phyloP scores from a whole-genome alignment of 257 asterid genomes.

The Solanum okadae region DNA sequence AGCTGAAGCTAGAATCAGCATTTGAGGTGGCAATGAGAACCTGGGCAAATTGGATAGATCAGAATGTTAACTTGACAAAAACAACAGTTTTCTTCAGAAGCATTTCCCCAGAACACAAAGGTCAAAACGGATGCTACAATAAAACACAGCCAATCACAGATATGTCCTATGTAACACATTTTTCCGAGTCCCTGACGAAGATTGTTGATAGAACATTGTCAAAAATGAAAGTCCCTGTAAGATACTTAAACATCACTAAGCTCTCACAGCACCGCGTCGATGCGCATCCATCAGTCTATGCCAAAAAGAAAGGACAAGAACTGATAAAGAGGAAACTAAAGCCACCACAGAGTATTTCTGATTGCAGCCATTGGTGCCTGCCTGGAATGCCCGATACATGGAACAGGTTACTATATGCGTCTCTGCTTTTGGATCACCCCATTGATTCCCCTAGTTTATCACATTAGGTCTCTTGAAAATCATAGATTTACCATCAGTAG shows the following conservation, averaged over 20 bases:
- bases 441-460: not conserved
- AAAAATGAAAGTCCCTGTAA: not conserved
- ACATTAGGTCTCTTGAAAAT: not conserved
- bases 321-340: constrained; percentile 2
- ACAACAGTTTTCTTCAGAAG: constrained; percentile 10
- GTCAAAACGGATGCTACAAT: not conserved
- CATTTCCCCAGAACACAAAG: constrained; percentile 9
- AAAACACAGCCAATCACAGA: constrained; percentile 3
- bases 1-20: constrained; percentile 1
- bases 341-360: not conserved
- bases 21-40: constrained; percentile 7
- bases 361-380: constrained; percentile 17
- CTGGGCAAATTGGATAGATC: constrained; percentile 10
- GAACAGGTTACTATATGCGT: constrained; percentile 13
- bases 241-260: constrained; percentile 7
- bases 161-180: not conserved
- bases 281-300: constrained; percentile 9
- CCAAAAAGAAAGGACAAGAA: not conserved
- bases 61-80: not conserved
- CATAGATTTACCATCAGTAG: not conserved
- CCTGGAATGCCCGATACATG: constrained; percentile 19
- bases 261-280: constrained; percentile 10
- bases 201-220: constrained; percentile 2
- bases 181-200: not conserved
- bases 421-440: constrained; percentile 1